phyloP scores from a whole-genome alignment of 2,329 filamentous ascomycete species.

The Cadophora sp. region DNA sequence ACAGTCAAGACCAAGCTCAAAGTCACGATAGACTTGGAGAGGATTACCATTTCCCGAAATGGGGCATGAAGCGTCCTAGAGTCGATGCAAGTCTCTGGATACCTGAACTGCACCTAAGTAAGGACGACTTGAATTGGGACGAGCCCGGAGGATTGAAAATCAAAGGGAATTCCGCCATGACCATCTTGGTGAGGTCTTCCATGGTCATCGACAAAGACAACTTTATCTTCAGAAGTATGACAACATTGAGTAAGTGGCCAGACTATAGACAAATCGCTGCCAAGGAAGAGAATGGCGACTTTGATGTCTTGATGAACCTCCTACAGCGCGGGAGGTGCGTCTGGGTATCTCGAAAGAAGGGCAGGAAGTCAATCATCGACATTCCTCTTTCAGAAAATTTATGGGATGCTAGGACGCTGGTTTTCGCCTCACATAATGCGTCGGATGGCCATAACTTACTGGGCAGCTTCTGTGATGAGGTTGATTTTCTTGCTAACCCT shows the following conservation, averaged over 20 bases:
- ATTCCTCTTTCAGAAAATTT: neutral
- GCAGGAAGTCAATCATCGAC: neutral
- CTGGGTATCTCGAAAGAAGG: neutral
- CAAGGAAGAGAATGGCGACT: neutral
- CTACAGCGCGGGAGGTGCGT: neutral
- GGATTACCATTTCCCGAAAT: neutral
- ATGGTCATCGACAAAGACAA: neutral
- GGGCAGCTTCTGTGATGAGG: neutral
- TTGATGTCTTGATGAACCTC: neutral
- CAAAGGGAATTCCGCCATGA: neutral
- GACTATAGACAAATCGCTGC: neutral
- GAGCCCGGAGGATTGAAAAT: neutral
- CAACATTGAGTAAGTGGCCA: neutral
- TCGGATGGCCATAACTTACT: neutral
- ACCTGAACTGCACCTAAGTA: neutral
- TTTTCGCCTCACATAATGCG: neutral
- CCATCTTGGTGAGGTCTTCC: neutral
- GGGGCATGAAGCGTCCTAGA: neutral
- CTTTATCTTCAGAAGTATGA: no score
- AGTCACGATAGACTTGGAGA: neutral
- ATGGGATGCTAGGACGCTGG: neutral
- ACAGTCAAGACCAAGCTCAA: neutral
- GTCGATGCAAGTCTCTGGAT: neutral
- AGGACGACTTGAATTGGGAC: neutral
- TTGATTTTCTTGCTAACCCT: no score